A percentile compares a stretch with the other conserved stretches of the same genome.
These are phyloP conservation scores for Termitomyces sp. DNA, from an alignment of 768 basidiomycete species.

Conservation along the genomic window DNA sequence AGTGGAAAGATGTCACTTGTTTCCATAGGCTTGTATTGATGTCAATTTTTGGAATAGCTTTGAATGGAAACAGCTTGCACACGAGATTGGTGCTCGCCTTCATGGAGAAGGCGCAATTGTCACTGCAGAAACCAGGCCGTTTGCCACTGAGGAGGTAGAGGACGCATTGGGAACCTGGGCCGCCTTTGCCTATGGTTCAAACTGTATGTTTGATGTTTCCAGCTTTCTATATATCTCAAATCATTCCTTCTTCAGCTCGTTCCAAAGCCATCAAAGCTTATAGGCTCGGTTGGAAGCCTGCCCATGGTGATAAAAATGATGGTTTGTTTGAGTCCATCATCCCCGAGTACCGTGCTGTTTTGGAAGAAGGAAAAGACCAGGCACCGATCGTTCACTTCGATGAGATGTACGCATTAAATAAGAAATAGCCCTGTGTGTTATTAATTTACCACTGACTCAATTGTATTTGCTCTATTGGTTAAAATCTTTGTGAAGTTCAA, in stretches of 20 bases:
- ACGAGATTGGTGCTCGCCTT: conserved; percentile 12
- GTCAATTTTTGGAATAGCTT: conserved; percentile 1
- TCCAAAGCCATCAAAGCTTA: conserved; percentile 10
- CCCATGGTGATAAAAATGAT: conserved; percentile 10
- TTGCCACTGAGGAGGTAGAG: conserved; percentile 3
- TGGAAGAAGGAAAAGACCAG: conserved; percentile 13
- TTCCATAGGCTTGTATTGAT: not conserved
- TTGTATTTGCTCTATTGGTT: not conserved
- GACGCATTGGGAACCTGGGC: conserved; percentile 11
- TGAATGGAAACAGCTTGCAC: conserved; percentile 12
- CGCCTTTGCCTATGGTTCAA: conserved; percentile 12
- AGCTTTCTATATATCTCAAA: not conserved
- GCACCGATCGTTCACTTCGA: conserved; percentile 14
- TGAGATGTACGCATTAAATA: conserved; percentile 13
- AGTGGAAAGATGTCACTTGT: not conserved
- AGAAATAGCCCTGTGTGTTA: not conserved
- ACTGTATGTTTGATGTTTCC: conserved; percentile 3
- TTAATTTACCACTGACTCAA: not conserved
- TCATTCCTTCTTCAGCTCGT: conserved; percentile 3
- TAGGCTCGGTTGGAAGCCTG: conserved; percentile 12
- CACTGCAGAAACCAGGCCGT: conserved; percentile 10
- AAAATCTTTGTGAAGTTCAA: not conserved
- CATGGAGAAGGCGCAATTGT: conserved; percentile 6
- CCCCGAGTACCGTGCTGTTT: conserved; percentile 8
- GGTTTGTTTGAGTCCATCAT: conserved; percentile 13